Evolutionary conservation across 768 basidiomycete species (phyloP).

Genomic region (Mycena amicta): DNA sequence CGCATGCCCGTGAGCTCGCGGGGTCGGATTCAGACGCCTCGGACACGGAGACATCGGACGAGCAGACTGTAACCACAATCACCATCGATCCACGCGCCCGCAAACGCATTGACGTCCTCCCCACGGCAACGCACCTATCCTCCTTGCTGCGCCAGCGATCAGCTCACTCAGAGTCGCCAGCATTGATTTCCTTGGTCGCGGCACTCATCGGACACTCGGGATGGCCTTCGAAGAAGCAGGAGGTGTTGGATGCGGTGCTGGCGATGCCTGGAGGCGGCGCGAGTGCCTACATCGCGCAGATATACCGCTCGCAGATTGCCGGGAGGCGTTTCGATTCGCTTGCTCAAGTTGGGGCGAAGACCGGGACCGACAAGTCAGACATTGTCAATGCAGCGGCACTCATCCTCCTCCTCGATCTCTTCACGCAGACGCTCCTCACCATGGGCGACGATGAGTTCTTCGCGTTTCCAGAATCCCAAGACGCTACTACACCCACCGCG

Average conservation of each 20-base stretch:
- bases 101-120: constrained; percentile 46
- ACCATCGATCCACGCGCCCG: constrained; percentile 1
- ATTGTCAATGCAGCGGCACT: constrained; percentile 45
- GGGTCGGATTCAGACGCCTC: background rate
- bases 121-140: constrained; percentile 52
- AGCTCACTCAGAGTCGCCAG: constrained; percentile 29
- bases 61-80: background rate
- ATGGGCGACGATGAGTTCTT: constrained; percentile 98
- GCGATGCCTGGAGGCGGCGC: constrained; percentile 45
- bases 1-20: background rate
- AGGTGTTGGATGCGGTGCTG: constrained; percentile 57
- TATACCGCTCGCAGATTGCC: constrained; percentile 70
- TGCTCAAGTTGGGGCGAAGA: background rate
- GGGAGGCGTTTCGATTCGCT: constrained; percentile 14
- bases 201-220: constrained; percentile 46
- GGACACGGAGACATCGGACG: background rate
- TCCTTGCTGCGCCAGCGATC: constrained; percentile 49
- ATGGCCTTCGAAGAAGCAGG: constrained; percentile 62
- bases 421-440: constrained; percentile 80
- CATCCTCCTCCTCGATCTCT: constrained; percentile 77
- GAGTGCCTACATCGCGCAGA: constrained; percentile 67
- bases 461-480: constrained; percentile 28
- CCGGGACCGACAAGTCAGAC: constrained; percentile 23
- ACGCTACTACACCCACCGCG: too few species aligned
- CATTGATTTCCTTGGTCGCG: constrained; percentile 62